Percentiles rank a stretch among this genome's conserved stretches.
Conservation (phyloP, 441 rosid genomes). For the Bruguiera hainesii region DNA sequence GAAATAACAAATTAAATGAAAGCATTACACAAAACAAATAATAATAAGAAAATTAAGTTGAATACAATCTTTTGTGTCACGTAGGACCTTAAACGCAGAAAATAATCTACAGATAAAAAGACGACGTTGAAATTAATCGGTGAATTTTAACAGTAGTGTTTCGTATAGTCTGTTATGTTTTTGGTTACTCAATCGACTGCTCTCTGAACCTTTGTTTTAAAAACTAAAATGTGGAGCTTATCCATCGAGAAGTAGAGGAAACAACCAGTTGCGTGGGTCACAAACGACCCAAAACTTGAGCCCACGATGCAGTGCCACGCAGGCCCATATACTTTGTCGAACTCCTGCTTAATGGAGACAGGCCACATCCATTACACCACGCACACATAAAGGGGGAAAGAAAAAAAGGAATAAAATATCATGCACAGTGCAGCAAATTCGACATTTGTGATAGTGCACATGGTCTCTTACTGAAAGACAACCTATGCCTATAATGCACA, state of each 20-base stretch:
- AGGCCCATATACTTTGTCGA: conserved; percentile 43
- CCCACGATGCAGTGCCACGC: conserved; percentile 55
- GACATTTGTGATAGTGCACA: no score
- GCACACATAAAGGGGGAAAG: not conserved
- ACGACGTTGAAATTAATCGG: not conserved
- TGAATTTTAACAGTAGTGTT: not conserved
- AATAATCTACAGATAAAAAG: not conserved
- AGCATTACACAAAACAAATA: no score
- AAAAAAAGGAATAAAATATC: no score
- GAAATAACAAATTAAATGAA: no score
- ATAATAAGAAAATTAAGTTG: no score
- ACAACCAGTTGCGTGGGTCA: conserved; percentile 43
- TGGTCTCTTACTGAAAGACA: no score
- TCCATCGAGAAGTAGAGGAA: conserved; percentile 44
- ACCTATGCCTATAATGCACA: no score
- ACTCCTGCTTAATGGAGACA: conserved; percentile 28
- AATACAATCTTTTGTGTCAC: no score
- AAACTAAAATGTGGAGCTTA: conserved; percentile 34
- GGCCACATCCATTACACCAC: not conserved
- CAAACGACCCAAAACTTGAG: conserved; percentile 41
- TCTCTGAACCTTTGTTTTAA: conserved; percentile 13
- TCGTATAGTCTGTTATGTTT: not conserved
- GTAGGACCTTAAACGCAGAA: no score
- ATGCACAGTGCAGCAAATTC: no score
- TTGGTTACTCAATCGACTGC: not conserved